Evolutionary conservation across 2,329 filamentous ascomycete genomes (phyloP).

Genomic region (Curvularia sp.): DNA sequence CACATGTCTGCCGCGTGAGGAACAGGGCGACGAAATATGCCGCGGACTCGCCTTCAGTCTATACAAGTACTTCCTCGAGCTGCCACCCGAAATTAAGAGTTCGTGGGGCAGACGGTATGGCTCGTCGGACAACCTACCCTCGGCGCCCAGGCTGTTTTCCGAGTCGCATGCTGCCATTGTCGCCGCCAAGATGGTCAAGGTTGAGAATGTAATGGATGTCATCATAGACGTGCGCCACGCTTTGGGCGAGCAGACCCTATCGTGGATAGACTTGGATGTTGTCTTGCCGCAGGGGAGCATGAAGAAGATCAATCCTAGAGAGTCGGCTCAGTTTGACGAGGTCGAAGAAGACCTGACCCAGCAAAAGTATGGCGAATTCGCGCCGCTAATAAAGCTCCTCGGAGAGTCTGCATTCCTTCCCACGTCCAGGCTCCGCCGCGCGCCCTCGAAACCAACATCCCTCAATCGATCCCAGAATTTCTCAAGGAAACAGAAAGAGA

Average conservation of each 20-base stretch:
- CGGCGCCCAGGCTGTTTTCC: constrained; percentile 75
- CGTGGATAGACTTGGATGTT: constrained; percentile 86
- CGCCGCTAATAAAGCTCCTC: constrained; percentile 76
- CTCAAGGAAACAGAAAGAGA: constrained; percentile 80
- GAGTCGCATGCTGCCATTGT: constrained; percentile 93
- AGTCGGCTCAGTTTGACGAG: constrained; percentile 67
- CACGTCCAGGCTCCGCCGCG: constrained; percentile 81
- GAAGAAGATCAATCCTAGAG: constrained; percentile 47
- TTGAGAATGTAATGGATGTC: constrained; percentile 77
- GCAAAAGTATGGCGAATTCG: constrained; percentile 79
- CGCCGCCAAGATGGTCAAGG: constrained; percentile 81
- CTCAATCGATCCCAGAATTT: constrained; percentile 81
- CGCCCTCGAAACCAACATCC: constrained; percentile 84
- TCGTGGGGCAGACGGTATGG: constrained; percentile 66
- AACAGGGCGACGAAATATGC: constrained; percentile 93
- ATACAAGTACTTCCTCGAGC: constrained; percentile 91
- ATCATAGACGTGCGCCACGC: constrained; percentile 76
- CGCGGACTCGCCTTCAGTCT: constrained; percentile 90
- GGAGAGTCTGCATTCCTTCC: constrained; percentile 87
- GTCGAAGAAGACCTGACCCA: constrained; percentile 70
- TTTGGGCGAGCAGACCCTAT: constrained; percentile 80
- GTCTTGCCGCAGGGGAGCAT: constrained; percentile 82
- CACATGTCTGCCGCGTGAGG: constrained; percentile 86
- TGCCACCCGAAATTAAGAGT: constrained; percentile 77
- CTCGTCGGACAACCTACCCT: constrained; percentile 64